Evolutionary conservation across 106 monocot genomes (phyloP).

Genomic region (Apostasia shenzhenica): DNA sequence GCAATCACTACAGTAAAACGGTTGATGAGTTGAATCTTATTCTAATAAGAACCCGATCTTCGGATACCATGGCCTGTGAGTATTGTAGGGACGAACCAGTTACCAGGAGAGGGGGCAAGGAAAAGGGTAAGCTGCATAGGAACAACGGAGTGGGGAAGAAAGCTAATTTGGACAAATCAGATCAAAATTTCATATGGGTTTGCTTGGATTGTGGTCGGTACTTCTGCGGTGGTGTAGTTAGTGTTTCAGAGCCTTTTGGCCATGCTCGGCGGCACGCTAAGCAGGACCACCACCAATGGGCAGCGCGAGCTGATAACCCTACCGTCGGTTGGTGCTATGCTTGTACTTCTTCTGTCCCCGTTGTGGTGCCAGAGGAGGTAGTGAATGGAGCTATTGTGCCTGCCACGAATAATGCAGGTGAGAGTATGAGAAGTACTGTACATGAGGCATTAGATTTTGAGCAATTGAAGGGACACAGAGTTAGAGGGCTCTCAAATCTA

Average conservation of each 20-base stretch:
- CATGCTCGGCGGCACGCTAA: slow-evolving; percentile 81
- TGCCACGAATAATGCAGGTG: slow-evolving; percentile 5
- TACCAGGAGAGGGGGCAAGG: slow-evolving; percentile 27
- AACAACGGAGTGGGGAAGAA: slow-evolving; percentile 43
- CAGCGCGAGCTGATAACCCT: slow-evolving; percentile 34
- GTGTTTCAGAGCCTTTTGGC: slow-evolving; percentile 48
- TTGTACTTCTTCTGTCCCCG: slow-evolving; percentile 43
- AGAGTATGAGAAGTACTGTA: background rate
- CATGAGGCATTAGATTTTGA: background rate
- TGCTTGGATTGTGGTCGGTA: slow-evolving; percentile 64
- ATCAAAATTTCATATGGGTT: slow-evolving; percentile 54
- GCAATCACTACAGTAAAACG: slow-evolving; percentile 44
- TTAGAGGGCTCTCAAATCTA: slow-evolving; percentile 64
- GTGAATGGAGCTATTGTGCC: slow-evolving; percentile 5
- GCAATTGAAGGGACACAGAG: slow-evolving; percentile 24
- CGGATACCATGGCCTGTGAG: slow-evolving; percentile 39
- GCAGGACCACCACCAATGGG: slow-evolving; percentile 55
- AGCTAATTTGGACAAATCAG: slow-evolving; percentile 9
- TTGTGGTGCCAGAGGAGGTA: slow-evolving; percentile 39
- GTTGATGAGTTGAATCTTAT: slow-evolving; percentile 28
- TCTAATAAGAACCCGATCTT: slow-evolving; percentile 30
- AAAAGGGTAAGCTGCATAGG: slow-evolving; percentile 40
- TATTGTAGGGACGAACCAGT: slow-evolving; percentile 63
- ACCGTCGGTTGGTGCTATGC: slow-evolving; percentile 53
- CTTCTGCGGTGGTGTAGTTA: slow-evolving; percentile 63